These are phyloP conservation scores for Priceomyces fermenticarens DNA, from an alignment of 805 yeast genomes.

Conservation along the genomic window DNA sequence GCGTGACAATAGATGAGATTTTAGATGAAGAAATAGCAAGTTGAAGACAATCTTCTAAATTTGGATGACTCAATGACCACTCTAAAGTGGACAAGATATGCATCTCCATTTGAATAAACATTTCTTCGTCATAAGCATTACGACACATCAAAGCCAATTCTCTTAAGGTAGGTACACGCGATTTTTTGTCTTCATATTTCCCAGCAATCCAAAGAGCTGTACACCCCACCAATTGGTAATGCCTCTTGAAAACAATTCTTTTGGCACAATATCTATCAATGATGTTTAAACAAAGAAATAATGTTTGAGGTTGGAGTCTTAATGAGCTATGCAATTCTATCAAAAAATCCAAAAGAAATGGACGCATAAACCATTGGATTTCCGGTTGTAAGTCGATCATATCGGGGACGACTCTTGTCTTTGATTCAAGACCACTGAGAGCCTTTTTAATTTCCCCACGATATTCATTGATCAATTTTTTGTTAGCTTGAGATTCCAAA, in stretches of 20 bases:
- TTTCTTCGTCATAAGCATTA: constrained; percentile 54
- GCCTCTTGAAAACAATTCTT: constrained; percentile 45
- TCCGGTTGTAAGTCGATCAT: constrained; percentile 50
- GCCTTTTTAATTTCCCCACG: constrained; percentile 34
- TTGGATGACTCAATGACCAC: constrained; percentile 46
- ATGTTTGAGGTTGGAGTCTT: constrained; percentile 40
- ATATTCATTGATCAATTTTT: constrained; percentile 43
- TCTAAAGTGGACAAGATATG: constrained; percentile 67
- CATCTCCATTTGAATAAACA: constrained; percentile 56
- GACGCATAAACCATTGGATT: constrained; percentile 49
- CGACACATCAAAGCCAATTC: constrained; percentile 57
- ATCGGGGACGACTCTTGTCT: constrained; percentile 44
- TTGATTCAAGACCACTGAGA: constrained; percentile 38
- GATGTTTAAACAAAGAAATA: constrained; percentile 42
- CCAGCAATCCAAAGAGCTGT: constrained; percentile 48
- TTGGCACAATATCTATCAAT: constrained; percentile 47
- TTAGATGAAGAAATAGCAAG: constrained; percentile 30
- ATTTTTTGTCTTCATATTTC: constrained; percentile 57
- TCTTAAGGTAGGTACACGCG: constrained; percentile 53
- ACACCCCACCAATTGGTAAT: constrained; percentile 46
- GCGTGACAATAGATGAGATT: constrained; percentile 17
- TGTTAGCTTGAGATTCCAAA: constrained; percentile 46
- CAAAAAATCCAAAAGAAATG: constrained; percentile 40
- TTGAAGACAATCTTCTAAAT: constrained; percentile 51
- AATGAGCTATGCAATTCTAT: constrained; percentile 43